A percentile compares a stretch with the other conserved stretches of the same genome.
These are phyloP conservation scores for Apodospora peruviana DNA, from an alignment of 495 filamentous ascomycete genomes.

Conservation along the genomic window DNA sequence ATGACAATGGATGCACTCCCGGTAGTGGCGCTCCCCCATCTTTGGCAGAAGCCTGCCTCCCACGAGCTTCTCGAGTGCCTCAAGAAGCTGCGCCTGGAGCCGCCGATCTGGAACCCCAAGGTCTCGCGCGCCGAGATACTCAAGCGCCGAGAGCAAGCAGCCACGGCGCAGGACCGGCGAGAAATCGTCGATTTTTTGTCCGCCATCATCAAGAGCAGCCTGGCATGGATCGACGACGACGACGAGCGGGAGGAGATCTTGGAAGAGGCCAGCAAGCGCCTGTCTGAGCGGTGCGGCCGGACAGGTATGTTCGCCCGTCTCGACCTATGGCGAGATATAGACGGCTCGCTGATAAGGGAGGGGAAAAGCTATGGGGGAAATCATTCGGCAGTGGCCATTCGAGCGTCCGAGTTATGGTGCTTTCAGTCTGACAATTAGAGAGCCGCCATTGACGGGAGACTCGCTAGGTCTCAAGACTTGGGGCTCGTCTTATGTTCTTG, in stretches of 20 bases:
- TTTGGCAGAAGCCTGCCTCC: slow-evolving; percentile 41
- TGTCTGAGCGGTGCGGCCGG: slow-evolving; percentile 81
- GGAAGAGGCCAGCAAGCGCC: slow-evolving; percentile 68
- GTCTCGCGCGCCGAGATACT: slow-evolving; percentile 24
- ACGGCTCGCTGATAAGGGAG: background rate
- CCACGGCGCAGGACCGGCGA: slow-evolving; percentile 18
- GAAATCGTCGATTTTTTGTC: slow-evolving; percentile 61
- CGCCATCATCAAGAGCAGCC: slow-evolving; percentile 63
- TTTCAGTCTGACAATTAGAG: slow-evolving; percentile 66
- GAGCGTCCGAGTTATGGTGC: slow-evolving; percentile 16
- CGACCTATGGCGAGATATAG: background rate
- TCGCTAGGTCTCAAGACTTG: slow-evolving; percentile 90
- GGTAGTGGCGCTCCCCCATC: slow-evolving; percentile 27
- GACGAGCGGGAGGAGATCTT: slow-evolving; percentile 68
- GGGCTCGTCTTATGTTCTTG: slow-evolving; percentile 81
- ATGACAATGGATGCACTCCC: no score
- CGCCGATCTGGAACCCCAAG: slow-evolving; percentile 32
- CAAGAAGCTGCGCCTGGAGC: slow-evolving; percentile 33
- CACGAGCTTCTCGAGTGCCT: slow-evolving; percentile 31
- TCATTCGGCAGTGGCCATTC: slow-evolving; percentile 70
- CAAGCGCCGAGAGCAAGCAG: slow-evolving; percentile 15
- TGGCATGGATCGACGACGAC: slow-evolving; percentile 72
- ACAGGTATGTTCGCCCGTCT: slow-evolving; percentile 32
- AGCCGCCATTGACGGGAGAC: slow-evolving; percentile 81
- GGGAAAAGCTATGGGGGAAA: slow-evolving; percentile 69